Base-by-base conservation (phyloP, 352 stramenopile species). In the Peronospora farinosa region DNA sequence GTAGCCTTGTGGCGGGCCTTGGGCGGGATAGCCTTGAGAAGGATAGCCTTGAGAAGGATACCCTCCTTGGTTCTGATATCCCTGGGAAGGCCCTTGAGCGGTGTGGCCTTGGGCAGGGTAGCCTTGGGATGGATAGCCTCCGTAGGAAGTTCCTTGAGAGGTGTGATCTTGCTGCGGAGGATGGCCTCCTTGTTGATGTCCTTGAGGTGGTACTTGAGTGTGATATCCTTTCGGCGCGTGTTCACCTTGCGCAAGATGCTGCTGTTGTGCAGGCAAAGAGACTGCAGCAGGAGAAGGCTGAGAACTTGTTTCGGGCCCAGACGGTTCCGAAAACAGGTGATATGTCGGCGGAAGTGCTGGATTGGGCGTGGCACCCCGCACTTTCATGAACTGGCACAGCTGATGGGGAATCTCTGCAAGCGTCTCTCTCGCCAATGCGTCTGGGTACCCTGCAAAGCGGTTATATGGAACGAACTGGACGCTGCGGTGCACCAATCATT, bases 301-400 rank as follows among this genome's bases (percentile, higher is more conserved):
- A 15, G 67, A 30, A 23, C 36, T 47, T 17, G 43, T 30, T 19
- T 35, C 23, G 0, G 56, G 44, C 15, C 51, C 52, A 27, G 50
- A 68, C 25, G 70, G 65, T 51, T 76, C 68, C 0, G 54, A 53
- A 43, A 85, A 78, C 17, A 58, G 38, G 44, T 80, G 62, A 57
- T 63, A 85, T 9, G 68, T 75, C 10, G 74, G 68, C 42, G 65
- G 47, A 3, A 85, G 49, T 3, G 69, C 45, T 41, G 67, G 61
- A 31, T 83, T 82, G 7, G 82, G 73, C 30, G 47, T 54, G 28
- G 88, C 63, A 5, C 77, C 65, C 7, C 74, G 67, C 48, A 78
- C 71, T 53, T 74, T 74, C 76, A 93, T 88, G 64, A 84, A 90
- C 49, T 86, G 65, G 45, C 76, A 79, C 27, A 93, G 60, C 54